Evolutionary conservation across 805 yeast species (phyloP), one percentile per base, ranked within the genome.

Genomic region (Saccharomycopsis sp.): DNA sequence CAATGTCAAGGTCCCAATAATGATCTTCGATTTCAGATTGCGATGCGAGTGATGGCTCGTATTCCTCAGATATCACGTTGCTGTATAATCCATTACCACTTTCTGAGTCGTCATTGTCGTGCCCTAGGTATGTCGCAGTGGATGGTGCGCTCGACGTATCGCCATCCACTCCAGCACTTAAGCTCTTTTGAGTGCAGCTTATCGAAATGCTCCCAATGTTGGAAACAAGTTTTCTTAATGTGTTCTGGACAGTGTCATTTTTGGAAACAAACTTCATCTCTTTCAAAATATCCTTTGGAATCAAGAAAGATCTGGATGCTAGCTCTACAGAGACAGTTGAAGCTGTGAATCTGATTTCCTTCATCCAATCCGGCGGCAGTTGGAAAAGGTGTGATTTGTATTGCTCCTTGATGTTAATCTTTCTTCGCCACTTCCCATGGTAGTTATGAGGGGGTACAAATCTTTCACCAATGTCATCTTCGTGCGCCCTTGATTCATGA

Each of bases 221-320:
- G n/a, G 15, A 8, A 4, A 34, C 45, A 15, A 27, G n/a, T 15
- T 34, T 34, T 34, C 43, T 33, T 17, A 12, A 45, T 21, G 5
- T 30, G 20, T 9, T 33, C 32, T 38, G 25, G 16, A 41, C 22
- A 3, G 20, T 34, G 35, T 62, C 60, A 4, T 65, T 67, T 43
- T 56, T 56, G 3, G 42, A 38, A 12, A 66, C 60, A n/a, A 64
- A 48, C 47, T 67, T 71, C 1, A 58, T 37, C 3, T 48, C 41
- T 17, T 63, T 56, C 35, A 66, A 57, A 1, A 60, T 49, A 18
- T 61, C 64, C 15, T 64, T 59, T 4, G 70, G 65, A 52, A 68
- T 53, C 36, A 68, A 55, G 2, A 68, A 58, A 1, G 73, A 68
- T 29, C 74, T 58, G n/a, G 2, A 2, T 25, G 12, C 27, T 25